Base-by-base conservation (phyloP, 495 filamentous ascomycete species). In the Parmelia sp. region DNA sequence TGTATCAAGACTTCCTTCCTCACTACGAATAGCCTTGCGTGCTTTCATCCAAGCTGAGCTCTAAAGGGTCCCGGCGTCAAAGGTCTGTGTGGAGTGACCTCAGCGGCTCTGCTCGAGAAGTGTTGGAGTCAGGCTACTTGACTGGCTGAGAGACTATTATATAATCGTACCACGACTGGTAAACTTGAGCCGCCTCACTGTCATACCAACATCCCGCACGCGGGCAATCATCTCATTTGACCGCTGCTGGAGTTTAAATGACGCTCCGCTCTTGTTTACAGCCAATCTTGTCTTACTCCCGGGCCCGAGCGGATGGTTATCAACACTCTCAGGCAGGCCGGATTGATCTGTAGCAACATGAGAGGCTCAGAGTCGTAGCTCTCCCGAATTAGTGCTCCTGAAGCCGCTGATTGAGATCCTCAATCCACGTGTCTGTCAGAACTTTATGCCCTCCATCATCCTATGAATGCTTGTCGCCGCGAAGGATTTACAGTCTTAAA, bases 41-140 rank as follows among this genome's bases (percentile, higher is more conserved):
- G 44, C 36, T 58, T 45, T 47, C 45, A 61, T 45, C 62, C 47
- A 62, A 36, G 31, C 31, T 55, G 59, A 53, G 49, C 27, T 25
- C 49, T 25, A 25, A 53, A 4, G 14, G 14, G 6, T 53, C 14
- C n/a, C 40, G 61, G 65, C 65, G 65, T 60, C 65, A 67, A 67
- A 53, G 61, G 65, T 57, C 66, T 59, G 66, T 58, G 47, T 37
- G 25, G 33, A 47, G 62, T 68, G 66, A 68, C 62, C 66, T 68
- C 44, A 62, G 49, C 62, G 66, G 62, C 27, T 44, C 40, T 59
- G 51, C 58, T 53, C 29, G 17, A 64, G n/a, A 31, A 36, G 37
- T 51, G 7, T 25, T 29, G 9, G 42, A 10, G 39, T n/a, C 40
- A 53, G 56, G 35, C 49, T 1, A 37, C 33, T n/a, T 58, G 62